A percentile compares a stretch with the other conserved stretches of the same genome.
These are phyloP conservation scores for Geotrichum aggregatum DNA, from an alignment of 1,139 yeast species.

Conservation along the genomic window DNA sequence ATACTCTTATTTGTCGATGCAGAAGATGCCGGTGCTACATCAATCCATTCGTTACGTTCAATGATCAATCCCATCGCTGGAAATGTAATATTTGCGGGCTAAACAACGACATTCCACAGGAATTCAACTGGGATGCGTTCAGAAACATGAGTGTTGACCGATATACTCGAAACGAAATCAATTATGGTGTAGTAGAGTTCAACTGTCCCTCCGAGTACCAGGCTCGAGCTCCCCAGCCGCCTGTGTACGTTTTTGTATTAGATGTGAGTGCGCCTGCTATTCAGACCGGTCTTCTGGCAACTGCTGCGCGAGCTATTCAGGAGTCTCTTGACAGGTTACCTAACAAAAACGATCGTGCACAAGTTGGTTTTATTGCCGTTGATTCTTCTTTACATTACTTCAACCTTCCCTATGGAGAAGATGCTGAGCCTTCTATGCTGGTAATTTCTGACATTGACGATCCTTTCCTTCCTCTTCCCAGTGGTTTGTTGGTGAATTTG, in stretches of 20 bases:
- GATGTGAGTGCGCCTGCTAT: slow-evolving; percentile 84
- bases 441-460: slow-evolving; percentile 89
- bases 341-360: slow-evolving; percentile 74
- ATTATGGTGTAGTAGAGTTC: slow-evolving; percentile 84
- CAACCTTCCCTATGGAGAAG: slow-evolving; percentile 54
- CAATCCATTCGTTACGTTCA: slow-evolving; percentile 80
- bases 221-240: slow-evolving; percentile 94
- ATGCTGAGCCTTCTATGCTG: slow-evolving; percentile 54
- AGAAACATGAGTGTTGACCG: slow-evolving; percentile 58
- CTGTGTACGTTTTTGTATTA: slow-evolving; percentile 77
- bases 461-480: slow-evolving; percentile 87
- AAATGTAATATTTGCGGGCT: slow-evolving; percentile 90
- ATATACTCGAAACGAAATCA: slow-evolving; percentile 74
- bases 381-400: slow-evolving; percentile 84
- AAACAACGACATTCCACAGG: slow-evolving; percentile 82
- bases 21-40: slow-evolving; percentile 95
- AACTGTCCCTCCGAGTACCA: slow-evolving; percentile 91
- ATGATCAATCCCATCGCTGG: slow-evolving; percentile 85
- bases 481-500: slow-evolving; percentile 73
- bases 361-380: slow-evolving; percentile 82
- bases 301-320: slow-evolving; percentile 79
- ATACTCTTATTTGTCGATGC: slow-evolving; percentile 82
- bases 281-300: slow-evolving; percentile 75
- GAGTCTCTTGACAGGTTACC: slow-evolving; percentile 89
- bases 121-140: slow-evolving; percentile 66